Evolutionary conservation across 495 filamentous ascomycete genomes (phyloP), one percentile per base, ranked within the genome.

Genomic region (Daldinia bambusicola): DNA sequence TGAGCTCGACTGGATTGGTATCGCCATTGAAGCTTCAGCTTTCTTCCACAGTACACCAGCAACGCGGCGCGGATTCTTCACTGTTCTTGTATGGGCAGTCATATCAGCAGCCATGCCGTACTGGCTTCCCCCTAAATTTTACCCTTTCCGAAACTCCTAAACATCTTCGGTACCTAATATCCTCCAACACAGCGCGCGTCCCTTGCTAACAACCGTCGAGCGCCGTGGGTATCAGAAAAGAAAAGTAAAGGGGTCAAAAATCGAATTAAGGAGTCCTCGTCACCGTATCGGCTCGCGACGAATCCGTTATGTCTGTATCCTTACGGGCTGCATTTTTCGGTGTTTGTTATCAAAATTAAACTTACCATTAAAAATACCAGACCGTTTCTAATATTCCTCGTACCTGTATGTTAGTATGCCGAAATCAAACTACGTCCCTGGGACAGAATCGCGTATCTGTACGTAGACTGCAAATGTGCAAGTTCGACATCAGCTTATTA

Each of bases 361-460:
- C 73, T 77, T 75, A 75, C 73, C 75, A 45, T 67, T 38, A 38
- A 53, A 36, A 64, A 61, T 53, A 57, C 52, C 52, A 64, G 36
- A 61, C 50, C 31, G 18, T 53, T 48, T 60, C 36, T 61, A 45
- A 60, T 48, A 63, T 22, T 59, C 38, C 32, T 70, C 41, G 48
- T 43, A 66, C 48, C 75, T 77, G 60, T 37, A 52, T 63, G 66
- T 77, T 74, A 77, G 75, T 74, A 51, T 63, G 61, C 48, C 56
- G 55, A 55, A 64, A 58, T 48, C 63, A 41, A 41, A 32, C 30
- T 34, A 12, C 41, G 48, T 45, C 37, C 59, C 63, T 40, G 55
- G 30, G 30, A 36, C 30, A 41, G 56, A 50, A 48, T 32, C 50
- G 52, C 52, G 30, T 34, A 69, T 66, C 70, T 69, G 70, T 45